Conservation (phyloP, 768 basidiomycete genomes). For the Leucocoprinus sp. region DNA sequence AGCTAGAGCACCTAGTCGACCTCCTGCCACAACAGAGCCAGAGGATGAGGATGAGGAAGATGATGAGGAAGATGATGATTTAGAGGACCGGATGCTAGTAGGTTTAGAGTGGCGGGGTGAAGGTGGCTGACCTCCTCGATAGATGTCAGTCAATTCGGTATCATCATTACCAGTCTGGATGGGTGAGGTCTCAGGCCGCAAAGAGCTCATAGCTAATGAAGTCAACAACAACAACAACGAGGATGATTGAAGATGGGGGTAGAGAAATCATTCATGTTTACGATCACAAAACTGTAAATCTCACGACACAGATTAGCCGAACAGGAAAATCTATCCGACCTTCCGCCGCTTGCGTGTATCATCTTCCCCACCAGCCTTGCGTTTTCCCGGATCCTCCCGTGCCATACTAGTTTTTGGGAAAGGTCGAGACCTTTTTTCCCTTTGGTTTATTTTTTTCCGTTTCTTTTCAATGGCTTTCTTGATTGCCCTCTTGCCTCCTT, state of each 20-base stretch:
- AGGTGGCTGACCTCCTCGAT: slow-evolving; percentile 42
- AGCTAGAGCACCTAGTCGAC: slow-evolving; percentile 44
- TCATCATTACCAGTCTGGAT: slow-evolving; percentile 13
- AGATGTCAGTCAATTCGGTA: slow-evolving; percentile 35
- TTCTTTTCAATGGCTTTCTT: slow-evolving; percentile 87
- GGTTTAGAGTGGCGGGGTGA: slow-evolving; percentile 20
- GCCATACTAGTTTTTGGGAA: slow-evolving; percentile 28
- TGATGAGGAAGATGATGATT: slow-evolving; percentile 28
- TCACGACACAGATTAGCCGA: background rate
- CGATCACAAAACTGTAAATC: slow-evolving; percentile 1
- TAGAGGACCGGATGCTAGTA: slow-evolving; percentile 24
- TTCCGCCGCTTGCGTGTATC: slow-evolving; percentile 13
- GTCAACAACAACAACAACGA: background rate
- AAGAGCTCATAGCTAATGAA: slow-evolving; percentile 5
- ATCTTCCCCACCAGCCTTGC: slow-evolving; percentile 9
- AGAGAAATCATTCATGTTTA: slow-evolving; percentile 8
- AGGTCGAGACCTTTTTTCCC: slow-evolving; percentile 83
- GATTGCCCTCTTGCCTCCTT: slow-evolving; percentile 74
- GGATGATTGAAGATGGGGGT: slow-evolving; percentile 2
- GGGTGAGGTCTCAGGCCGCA: slow-evolving; percentile 11
- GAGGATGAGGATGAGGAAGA: slow-evolving; percentile 36
- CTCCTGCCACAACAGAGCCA: slow-evolving; percentile 27
- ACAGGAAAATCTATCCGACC: background rate
- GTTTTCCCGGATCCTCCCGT: slow-evolving; percentile 10
- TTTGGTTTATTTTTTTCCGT: slow-evolving; percentile 78